phyloP scores from a whole-genome alignment of 2,329 filamentous ascomycete species.

The Stachybotrys chartarum region DNA sequence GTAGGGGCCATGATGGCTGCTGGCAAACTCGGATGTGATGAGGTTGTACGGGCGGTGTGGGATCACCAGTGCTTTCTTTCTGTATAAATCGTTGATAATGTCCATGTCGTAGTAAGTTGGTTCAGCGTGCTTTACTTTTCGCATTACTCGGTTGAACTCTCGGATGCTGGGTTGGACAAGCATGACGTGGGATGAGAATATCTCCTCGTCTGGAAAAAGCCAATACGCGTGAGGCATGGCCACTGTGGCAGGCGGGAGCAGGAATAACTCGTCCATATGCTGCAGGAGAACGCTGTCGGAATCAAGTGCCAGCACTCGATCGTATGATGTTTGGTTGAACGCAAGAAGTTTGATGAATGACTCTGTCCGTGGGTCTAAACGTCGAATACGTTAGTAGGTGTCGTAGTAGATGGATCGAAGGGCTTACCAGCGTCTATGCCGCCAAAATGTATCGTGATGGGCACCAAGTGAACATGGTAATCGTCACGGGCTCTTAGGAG shows the following conservation, averaged over 20 bases:
- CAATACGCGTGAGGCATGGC: slow-evolving; percentile 66
- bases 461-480: slow-evolving; percentile 36
- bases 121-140: slow-evolving; percentile 12
- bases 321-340: slow-evolving; percentile 58
- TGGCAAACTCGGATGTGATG: slow-evolving; percentile 53
- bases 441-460: slow-evolving; percentile 31
- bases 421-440: slow-evolving; percentile 26
- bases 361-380: slow-evolving; percentile 47
- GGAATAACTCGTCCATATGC: slow-evolving; percentile 62
- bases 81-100: slow-evolving; percentile 56
- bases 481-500: slow-evolving; percentile 34
- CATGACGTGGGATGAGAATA: slow-evolving; percentile 56
- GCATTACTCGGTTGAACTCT: slow-evolving; percentile 34
- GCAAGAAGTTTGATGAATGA: slow-evolving; percentile 61
- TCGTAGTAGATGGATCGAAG: background rate
- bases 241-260: slow-evolving; percentile 49
- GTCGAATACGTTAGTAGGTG: background rate
- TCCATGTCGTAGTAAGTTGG: slow-evolving; percentile 56
- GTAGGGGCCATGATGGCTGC: slow-evolving; percentile 36
- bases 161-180: slow-evolving; percentile 50
- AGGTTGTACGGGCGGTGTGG: slow-evolving; percentile 59
- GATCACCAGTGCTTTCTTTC: slow-evolving; percentile 49
- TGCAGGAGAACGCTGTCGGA: slow-evolving; percentile 55
- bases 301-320: slow-evolving; percentile 42
- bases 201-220: slow-evolving; percentile 43